Evolutionary conservation across 495 filamentous ascomycete species (phyloP).

Genomic region (Entonaema liquescens): DNA sequence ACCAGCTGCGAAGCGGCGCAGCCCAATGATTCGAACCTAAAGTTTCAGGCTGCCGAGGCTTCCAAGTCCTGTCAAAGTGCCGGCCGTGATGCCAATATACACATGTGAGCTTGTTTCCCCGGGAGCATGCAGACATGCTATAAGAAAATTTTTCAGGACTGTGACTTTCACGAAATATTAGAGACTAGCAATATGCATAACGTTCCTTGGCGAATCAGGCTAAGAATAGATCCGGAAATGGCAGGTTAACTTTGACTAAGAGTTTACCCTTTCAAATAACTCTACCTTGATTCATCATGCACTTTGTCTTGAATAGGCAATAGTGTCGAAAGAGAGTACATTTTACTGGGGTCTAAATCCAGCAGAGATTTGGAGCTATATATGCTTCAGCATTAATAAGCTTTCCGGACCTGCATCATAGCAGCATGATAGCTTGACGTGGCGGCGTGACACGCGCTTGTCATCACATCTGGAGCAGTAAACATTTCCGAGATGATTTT

Average conservation of each 20-base stretch:
- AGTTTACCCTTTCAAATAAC: constrained; percentile 2
- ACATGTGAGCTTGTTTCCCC: constrained; percentile 30
- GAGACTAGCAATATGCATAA: constrained; percentile 8
- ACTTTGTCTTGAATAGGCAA: constrained; percentile 20
- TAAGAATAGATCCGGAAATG: constrained; percentile 3
- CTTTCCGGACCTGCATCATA: constrained; percentile 44
- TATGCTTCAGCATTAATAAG: constrained; percentile 17
- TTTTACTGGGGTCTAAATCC: constrained; percentile 2
- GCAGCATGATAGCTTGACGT: constrained; percentile 39
- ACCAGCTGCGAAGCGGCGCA: constrained; percentile 14
- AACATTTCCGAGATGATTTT: constrained; percentile 5
- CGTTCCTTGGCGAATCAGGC: constrained; percentile 12
- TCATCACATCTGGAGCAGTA: constrained; percentile 7
- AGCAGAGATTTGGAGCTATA: constrained; percentile 9
- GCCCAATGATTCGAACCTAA: constrained; percentile 17
- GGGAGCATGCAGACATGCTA: constrained; percentile 24
- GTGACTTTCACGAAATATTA: constrained; percentile 16
- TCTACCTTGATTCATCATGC: constrained; percentile 6
- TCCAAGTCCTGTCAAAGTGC: constrained; percentile 15
- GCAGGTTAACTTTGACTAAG: constrained; percentile 8
- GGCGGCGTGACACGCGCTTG: constrained; percentile 37
- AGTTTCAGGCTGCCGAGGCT: constrained; percentile 31
- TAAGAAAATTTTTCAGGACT: constrained; percentile 13
- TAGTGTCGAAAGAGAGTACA: constrained; percentile 6
- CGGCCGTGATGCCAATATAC: constrained; percentile 19